A percentile compares a stretch with the other conserved stretches of the same genome.
These are phyloP conservation scores for Alternaria viburni DNA, from an alignment of 2,329 filamentous ascomycete species.

Conservation along the genomic window DNA sequence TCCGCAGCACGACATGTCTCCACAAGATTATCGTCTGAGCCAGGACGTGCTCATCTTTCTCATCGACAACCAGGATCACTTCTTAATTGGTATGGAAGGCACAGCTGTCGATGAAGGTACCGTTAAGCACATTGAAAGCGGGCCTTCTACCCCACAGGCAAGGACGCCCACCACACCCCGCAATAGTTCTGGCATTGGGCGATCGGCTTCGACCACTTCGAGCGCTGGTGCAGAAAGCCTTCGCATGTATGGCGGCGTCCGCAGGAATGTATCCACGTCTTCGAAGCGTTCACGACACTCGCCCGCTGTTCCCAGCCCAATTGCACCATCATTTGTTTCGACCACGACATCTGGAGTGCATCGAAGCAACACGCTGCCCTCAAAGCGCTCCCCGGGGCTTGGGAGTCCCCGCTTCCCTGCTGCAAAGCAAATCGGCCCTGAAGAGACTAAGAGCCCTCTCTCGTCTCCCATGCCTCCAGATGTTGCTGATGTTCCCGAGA, in stretches of 20 bases:
- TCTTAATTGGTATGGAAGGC: conserved; percentile 97
- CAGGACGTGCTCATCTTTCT: conserved; percentile 97
- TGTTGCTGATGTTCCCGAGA: conserved; percentile 17
- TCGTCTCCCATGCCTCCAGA: conserved; percentile 23
- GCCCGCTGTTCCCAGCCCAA: conserved; percentile 71
- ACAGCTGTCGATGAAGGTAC: conserved; percentile 93
- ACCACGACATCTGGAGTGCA: conserved; percentile 63
- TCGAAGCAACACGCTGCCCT: conserved; percentile 90
- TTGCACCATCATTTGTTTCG: conserved; percentile 39
- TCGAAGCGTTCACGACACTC: conserved; percentile 85
- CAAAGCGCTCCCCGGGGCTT: conserved; percentile 81
- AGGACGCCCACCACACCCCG: conserved; percentile 57
- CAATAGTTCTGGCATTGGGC: conserved; percentile 65
- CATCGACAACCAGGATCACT: conserved; percentile 98
- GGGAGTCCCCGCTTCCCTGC: conserved; percentile 40
- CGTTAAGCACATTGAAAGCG: conserved; percentile 72
- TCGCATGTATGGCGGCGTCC: conserved; percentile 76
- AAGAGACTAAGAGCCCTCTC: conserved; percentile 33
- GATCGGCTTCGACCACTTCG: conserved; percentile 70
- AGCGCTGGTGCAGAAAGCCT: conserved; percentile 89
- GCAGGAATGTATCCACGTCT: conserved; percentile 89
- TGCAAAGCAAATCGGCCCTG: conserved; percentile 57
- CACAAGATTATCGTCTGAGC: conserved; percentile 90
- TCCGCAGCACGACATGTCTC: conserved; percentile 92
- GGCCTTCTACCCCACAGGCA: conserved; percentile 61